Percentiles rank a stretch among this genome's conserved stretches.
These are phyloP conservation scores for Chlorociboria aeruginascens DNA, from an alignment of 495 filamentous ascomycete species.

Conservation along the genomic window DNA sequence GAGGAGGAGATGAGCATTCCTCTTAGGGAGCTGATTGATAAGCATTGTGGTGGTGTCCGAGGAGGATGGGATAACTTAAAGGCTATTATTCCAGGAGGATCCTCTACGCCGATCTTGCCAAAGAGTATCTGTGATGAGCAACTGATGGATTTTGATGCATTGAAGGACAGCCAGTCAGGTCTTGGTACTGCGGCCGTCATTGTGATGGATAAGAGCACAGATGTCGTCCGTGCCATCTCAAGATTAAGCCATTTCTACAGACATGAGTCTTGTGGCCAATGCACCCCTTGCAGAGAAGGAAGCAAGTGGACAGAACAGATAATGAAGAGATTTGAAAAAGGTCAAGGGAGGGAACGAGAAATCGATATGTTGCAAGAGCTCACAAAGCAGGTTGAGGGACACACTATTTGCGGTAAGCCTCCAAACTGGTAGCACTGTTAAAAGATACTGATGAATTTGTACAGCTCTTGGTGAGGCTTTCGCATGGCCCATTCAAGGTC, in stretches of 20 bases:
- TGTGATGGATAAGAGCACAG: conserved; percentile 96
- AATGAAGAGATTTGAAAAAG: conserved; percentile 90
- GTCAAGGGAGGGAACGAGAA: conserved; percentile 74
- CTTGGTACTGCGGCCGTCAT: conserved; percentile 97
- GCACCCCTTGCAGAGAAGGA: conserved; percentile 95
- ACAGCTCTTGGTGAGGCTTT: conserved; percentile 88
- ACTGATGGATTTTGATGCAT: conserved; percentile 96
- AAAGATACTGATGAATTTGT: conserved; percentile 7
- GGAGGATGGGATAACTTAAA: conserved; percentile 97
- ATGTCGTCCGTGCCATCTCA: conserved; percentile 87
- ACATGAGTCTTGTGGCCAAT: conserved; percentile 96
- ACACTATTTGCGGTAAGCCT: conserved; percentile 82
- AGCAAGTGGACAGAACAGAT: conserved; percentile 98
- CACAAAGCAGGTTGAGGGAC: conserved; percentile 97
- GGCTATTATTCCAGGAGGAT: conserved; percentile 91
- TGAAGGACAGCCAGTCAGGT: conserved; percentile 95
- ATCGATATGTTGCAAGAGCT: conserved; percentile 99
- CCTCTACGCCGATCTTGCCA: conserved; percentile 89
- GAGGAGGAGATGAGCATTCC: conserved; percentile 99
- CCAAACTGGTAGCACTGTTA: background rate
- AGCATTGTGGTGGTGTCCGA: conserved; percentile 90
- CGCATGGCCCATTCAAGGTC: conserved; percentile 94
- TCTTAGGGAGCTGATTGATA: conserved; percentile 87
- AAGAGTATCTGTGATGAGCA: conserved; percentile 81
- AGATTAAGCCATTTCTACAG: conserved; percentile 93